These are phyloP conservation scores for Eucalyptus curtisii DNA, from an alignment of 345 rosid species.

Conservation along the genomic window DNA sequence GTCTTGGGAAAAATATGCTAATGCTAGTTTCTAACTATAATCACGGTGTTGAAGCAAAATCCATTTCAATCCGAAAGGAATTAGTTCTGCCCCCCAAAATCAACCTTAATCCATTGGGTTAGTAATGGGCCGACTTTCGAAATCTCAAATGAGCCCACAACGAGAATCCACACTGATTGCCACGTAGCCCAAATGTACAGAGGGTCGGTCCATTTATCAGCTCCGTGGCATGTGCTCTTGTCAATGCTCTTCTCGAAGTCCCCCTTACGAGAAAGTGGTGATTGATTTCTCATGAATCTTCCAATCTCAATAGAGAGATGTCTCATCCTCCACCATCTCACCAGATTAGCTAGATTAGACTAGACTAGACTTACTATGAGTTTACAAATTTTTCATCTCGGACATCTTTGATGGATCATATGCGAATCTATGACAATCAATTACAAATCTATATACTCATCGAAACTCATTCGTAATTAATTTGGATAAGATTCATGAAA, in stretches of 20 bases:
- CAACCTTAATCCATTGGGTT: neutral
- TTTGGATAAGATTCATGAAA: neutral
- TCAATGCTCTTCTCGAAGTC: neutral
- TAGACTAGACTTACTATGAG: neutral
- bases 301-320: neutral
- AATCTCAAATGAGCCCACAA: neutral
- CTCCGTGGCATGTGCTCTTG: neutral
- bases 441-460: rapidly evolving
- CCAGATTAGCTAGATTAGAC: neutral
- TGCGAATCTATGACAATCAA: neutral
- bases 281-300: neutral
- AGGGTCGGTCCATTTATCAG: neutral
- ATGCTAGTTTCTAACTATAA: neutral
- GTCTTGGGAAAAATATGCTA: neutral
- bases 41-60: neutral
- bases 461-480: neutral
- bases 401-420: rapidly evolving
- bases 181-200: neutral
- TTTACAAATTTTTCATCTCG: neutral
- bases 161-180: neutral
- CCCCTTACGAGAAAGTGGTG: neutral
- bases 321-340: neutral
- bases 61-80: neutral
- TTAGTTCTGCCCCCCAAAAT: neutral
- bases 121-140: neutral